These are phyloP conservation scores for Lophiotrema nucula DNA, from an alignment of 495 filamentous ascomycete species.

Conservation along the genomic window DNA sequence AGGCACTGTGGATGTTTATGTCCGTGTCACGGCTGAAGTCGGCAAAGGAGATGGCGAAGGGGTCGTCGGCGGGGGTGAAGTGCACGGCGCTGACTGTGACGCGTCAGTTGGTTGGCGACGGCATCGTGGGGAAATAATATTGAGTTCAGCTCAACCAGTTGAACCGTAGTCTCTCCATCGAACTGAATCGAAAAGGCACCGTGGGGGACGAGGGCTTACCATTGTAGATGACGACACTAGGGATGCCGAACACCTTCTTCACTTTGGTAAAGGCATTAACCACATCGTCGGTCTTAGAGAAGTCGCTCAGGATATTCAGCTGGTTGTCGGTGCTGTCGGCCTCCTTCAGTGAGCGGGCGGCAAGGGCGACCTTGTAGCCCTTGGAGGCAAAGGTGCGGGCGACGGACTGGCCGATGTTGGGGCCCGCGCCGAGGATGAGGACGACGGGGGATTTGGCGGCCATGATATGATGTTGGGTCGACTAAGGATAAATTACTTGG, in stretches of 20 bases:
- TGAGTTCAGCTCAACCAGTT: no score
- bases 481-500: neutral
- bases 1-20: constrained; percentile 49
- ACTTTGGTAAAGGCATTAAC: constrained; percentile 44
- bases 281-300: constrained; percentile 45
- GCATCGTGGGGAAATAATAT: neutral
- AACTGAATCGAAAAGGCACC: no score
- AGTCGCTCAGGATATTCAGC: constrained; percentile 44
- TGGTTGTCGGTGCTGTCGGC: constrained; percentile 40
- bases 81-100: constrained; percentile 16
- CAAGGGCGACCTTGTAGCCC: constrained; percentile 49
- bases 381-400: constrained; percentile 45
- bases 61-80: constrained; percentile 34
- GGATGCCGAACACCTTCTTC: constrained; percentile 41
- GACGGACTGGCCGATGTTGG: constrained; percentile 44
- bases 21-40: constrained; percentile 44
- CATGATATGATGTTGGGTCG: constrained; percentile 2
- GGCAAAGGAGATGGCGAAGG: constrained; percentile 39
- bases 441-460: constrained; percentile 31
- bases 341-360: constrained; percentile 41
- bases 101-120: constrained; percentile 6
- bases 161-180: no score
- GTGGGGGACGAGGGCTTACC: constrained; percentile 34
- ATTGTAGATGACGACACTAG: constrained; percentile 54
- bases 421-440: constrained; percentile 49